Evolutionary conservation across 2,329 filamentous ascomycete species (phyloP).

Genomic region (Lachnellula willkommii): DNA sequence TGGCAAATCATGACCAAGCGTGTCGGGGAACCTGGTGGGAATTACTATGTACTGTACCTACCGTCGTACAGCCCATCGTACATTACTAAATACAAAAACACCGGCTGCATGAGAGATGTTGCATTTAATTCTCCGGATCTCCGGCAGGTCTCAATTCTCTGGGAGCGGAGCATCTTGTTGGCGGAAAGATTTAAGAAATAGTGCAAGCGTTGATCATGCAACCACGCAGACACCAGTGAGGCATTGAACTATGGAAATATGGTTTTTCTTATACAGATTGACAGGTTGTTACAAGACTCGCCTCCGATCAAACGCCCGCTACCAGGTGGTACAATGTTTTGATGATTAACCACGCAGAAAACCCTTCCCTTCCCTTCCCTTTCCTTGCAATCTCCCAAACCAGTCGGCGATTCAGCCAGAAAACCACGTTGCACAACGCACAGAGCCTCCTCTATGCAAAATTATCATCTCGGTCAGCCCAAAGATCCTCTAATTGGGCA

Average conservation of each 20-base stretch:
- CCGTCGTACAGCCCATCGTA: not conserved
- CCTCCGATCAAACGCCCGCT: conserved; percentile 24
- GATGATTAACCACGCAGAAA: conserved; percentile 10
- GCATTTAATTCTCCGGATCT: conserved; percentile 8
- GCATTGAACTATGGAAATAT: conserved; percentile 1
- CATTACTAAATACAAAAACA: not conserved
- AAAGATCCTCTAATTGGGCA: conserved; percentile 92
- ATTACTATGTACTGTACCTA: no score
- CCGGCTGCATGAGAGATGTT: not conserved
- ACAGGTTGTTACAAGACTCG: conserved; percentile 16
- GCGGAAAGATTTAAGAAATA: not conserved
- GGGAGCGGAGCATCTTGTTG: not conserved
- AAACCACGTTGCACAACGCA: not conserved
- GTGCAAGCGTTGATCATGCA: conserved; percentile 1
- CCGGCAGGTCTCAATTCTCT: conserved; percentile 7
- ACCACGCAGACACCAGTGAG: not conserved
- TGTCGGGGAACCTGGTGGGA: no score
- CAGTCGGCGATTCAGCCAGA: conserved; percentile 2
- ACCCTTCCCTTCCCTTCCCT: not conserved
- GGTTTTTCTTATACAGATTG: conserved; percentile 21
- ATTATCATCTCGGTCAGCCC: conserved; percentile 88
- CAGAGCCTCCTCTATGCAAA: conserved; percentile 61
- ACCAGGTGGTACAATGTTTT: conserved; percentile 16
- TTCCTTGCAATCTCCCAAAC: conserved; percentile 8
- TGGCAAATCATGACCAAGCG: not conserved